A percentile compares a stretch with the other conserved stretches of the same genome.
phyloP scores from a whole-genome alignment of 1,284 basidiomycete species.

The Lentinula novae-zelandiae region DNA sequence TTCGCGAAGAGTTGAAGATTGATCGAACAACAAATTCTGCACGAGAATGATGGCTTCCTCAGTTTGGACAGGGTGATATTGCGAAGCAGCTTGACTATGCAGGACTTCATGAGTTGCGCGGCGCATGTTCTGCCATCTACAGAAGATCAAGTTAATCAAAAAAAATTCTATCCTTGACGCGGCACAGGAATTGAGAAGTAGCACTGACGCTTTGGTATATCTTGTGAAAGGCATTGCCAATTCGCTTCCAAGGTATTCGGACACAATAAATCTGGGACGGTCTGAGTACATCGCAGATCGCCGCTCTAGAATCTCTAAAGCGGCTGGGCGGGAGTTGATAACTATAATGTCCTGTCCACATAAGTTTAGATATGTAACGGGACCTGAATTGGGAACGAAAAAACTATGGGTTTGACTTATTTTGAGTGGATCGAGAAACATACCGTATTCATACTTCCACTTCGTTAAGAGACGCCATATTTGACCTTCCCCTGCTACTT shows the following conservation, averaged over 20 bases:
- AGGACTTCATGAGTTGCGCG: constrained; percentile 12
- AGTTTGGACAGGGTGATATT: constrained; percentile 6
- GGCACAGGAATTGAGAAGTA: neutral
- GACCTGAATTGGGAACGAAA: constrained; percentile 7
- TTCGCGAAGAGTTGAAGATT: neutral
- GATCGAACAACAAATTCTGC: neutral
- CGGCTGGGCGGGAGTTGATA: constrained; percentile 11
- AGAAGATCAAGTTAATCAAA: neutral
- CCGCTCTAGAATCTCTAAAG: constrained; percentile 14
- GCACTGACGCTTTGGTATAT: neutral
- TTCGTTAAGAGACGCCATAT: constrained; percentile 9
- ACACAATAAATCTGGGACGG: constrained; percentile 14
- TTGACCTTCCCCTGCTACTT: constrained; percentile 7
- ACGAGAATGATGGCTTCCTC: constrained; percentile 1
- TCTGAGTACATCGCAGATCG: constrained; percentile 16
- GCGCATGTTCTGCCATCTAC: constrained; percentile 12
- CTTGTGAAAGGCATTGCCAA: neutral
- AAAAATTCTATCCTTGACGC: neutral
- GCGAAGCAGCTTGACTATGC: neutral
- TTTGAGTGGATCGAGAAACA: neutral
- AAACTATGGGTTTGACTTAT: neutral
- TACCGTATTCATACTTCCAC: constrained; percentile 7
- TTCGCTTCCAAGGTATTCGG: constrained; percentile 3
- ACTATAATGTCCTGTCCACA: constrained; percentile 10
- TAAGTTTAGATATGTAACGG: constrained; percentile 10